Conservation (phyloP, 2,329 filamentous ascomycete genomes). For the Onygena corvina region DNA sequence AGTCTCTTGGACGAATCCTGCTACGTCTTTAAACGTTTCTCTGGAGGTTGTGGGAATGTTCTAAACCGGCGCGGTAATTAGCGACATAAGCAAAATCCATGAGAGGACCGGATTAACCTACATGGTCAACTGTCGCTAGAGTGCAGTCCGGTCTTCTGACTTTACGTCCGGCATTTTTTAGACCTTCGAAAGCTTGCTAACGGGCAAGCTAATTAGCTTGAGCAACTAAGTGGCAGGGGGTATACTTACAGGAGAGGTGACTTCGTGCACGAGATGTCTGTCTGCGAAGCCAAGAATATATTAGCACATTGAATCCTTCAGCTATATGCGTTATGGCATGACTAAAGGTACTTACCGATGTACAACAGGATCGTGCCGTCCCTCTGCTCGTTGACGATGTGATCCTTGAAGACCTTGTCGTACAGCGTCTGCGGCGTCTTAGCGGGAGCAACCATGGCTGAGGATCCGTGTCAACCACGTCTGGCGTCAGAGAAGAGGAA, state of each 20-base stretch:
- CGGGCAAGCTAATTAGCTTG: constrained; percentile 11
- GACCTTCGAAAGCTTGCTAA: constrained; percentile 91
- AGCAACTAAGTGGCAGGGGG: not conserved
- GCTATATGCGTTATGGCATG: not conserved
- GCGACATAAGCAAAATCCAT: not conserved
- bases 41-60: constrained; percentile 88
- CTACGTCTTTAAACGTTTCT: constrained; percentile 87
- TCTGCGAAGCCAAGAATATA: constrained; percentile 41
- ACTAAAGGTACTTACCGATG: constrained; percentile 51
- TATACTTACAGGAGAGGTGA: constrained; percentile 73
- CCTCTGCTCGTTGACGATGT: constrained; percentile 88
- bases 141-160: constrained; percentile 95
- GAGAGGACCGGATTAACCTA: constrained; percentile 33
- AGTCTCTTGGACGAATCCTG: constrained; percentile 84
- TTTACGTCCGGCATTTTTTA: constrained; percentile 74
- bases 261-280: constrained; percentile 93
- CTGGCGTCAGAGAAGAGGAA: not conserved
- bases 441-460: constrained; percentile 62
- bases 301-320: not conserved
- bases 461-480: not conserved
- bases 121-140: constrained; percentile 89
- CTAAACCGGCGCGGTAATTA: constrained; percentile 33
- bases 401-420: constrained; percentile 91
- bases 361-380: constrained; percentile 89
- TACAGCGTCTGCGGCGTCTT: constrained; percentile 73